Percentiles rank a stretch among this genome's conserved stretches.
These are phyloP conservation scores for Aspergillus floridensis DNA, from an alignment of 2,329 filamentous ascomycete genomes.

Conservation along the genomic window DNA sequence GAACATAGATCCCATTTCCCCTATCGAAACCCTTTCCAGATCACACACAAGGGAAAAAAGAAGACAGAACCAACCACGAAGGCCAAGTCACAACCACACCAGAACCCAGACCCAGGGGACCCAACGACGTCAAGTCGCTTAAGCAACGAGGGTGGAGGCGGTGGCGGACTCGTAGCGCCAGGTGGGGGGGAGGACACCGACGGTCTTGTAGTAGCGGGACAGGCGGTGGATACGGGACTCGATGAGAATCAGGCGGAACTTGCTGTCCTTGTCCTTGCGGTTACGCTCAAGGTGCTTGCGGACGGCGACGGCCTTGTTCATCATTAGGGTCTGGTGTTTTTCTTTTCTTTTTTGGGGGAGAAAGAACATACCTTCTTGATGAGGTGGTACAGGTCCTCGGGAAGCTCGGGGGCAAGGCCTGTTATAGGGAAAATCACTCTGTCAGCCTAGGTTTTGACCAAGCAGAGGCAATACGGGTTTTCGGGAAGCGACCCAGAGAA, in stretches of 20 bases:
- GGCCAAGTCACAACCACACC: not conserved
- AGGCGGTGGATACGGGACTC: constrained; percentile 99
- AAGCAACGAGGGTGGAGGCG: constrained; percentile 89
- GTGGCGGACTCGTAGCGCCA: constrained; percentile 99
- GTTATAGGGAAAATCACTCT: constrained; percentile 69
- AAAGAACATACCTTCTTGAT: constrained; percentile 87
- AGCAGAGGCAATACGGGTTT: constrained; percentile 68
- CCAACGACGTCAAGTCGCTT: constrained; percentile 41
- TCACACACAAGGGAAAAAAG: not conserved
- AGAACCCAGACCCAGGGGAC: not conserved
- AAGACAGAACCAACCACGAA: not conserved
- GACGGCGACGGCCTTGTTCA: constrained; percentile 81
- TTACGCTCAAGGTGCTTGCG: constrained; percentile 99
- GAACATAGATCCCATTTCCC: not conserved
- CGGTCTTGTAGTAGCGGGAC: constrained; percentile 99
- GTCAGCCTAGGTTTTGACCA: constrained; percentile 77
- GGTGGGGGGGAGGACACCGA: constrained; percentile 77
- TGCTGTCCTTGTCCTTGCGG: constrained; percentile 99
- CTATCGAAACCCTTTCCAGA: not conserved
- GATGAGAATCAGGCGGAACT: constrained; percentile 99
- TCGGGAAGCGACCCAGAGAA: constrained; percentile 14
- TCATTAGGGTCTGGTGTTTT: constrained; percentile 10
- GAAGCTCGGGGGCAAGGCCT: constrained; percentile 98
- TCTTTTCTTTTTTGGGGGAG: not conserved
- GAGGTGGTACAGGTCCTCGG: constrained; percentile 99